phyloP scores from a whole-genome alignment of 2,329 filamentous ascomycete genomes.

The Nemania diffusa region DNA sequence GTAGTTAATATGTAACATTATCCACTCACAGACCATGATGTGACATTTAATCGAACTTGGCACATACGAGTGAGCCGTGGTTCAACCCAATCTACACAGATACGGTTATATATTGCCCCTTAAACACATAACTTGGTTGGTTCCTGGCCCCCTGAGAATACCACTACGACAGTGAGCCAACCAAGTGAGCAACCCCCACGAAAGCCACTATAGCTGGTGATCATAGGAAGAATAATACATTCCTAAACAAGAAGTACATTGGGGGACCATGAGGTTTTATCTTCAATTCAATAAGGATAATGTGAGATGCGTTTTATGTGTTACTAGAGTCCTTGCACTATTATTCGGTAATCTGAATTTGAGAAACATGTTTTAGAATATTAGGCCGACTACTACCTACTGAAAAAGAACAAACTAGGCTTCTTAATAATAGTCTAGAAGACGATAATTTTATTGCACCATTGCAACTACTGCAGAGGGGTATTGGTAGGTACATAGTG shows the following conservation, averaged over 20 bases:
- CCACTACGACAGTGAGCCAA: not conserved
- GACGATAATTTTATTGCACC: not conserved
- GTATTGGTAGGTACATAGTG: not conserved
- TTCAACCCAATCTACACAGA: not conserved
- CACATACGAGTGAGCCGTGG: not conserved
- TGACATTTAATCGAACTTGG: not conserved
- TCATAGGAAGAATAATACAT: not conserved
- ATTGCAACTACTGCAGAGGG: not conserved
- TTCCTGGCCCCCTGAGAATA: not conserved
- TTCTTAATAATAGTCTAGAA: no score
- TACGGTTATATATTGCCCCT: not conserved
- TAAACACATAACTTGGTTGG: not conserved
- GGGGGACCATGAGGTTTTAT: not conserved
- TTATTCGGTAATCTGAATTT: not conserved
- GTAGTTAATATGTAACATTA: conserved; percentile 4
- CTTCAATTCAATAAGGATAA: not conserved
- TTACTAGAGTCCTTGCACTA: no score
- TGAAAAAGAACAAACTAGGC: no score
- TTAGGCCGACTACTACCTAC: no score
- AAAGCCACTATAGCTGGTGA: not conserved
- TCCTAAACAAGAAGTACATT: not conserved
- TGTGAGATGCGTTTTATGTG: no score
- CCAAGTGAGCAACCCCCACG: not conserved
- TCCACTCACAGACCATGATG: not conserved
- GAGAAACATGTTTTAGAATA: not conserved